phyloP scores from a whole-genome alignment of 495 filamentous ascomycete species.

The Pseudoneurospora amorphoporcata region DNA sequence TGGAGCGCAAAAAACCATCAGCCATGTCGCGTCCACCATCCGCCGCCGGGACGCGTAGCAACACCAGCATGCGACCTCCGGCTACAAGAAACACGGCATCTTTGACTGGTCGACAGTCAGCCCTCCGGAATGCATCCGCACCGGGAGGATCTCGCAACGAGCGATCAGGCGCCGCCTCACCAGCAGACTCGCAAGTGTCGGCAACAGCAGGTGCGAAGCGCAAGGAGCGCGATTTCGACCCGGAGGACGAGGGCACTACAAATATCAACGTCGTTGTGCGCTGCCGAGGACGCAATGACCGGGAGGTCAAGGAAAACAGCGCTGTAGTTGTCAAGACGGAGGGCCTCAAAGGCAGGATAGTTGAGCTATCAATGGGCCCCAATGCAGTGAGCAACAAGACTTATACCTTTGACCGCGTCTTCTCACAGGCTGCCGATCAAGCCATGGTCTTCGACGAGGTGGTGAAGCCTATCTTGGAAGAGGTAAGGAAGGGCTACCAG shows the following conservation, averaged over 20 bases:
- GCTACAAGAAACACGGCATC: constrained; percentile 4
- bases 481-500: constrained; percentile 48
- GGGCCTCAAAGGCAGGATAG: constrained; percentile 68
- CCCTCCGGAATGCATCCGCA: constrained; percentile 9
- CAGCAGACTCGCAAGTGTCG: constrained; percentile 52
- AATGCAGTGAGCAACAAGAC: constrained; percentile 90
- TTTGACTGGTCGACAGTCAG: constrained; percentile 3
- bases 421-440: constrained; percentile 92
- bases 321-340: constrained; percentile 83
- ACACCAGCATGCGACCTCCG: constrained; percentile 21
- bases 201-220: constrained; percentile 52
- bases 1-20: constrained; percentile 24
- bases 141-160: constrained; percentile 23
- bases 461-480: constrained; percentile 80
- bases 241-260: constrained; percentile 59
- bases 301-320: constrained; percentile 87
- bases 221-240: constrained; percentile 74
- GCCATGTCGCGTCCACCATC: constrained; percentile 10
- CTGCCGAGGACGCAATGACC: constrained; percentile 84
- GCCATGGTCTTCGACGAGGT: constrained; percentile 88
- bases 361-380: constrained; percentile 87
- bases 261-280: constrained; percentile 97
- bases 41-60: constrained; percentile 11
- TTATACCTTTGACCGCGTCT: constrained; percentile 94
- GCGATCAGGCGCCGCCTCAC: constrained; percentile 45